phyloP scores from a whole-genome alignment of 2,329 filamentous ascomycete genomes.

The Penicillium palitans region DNA sequence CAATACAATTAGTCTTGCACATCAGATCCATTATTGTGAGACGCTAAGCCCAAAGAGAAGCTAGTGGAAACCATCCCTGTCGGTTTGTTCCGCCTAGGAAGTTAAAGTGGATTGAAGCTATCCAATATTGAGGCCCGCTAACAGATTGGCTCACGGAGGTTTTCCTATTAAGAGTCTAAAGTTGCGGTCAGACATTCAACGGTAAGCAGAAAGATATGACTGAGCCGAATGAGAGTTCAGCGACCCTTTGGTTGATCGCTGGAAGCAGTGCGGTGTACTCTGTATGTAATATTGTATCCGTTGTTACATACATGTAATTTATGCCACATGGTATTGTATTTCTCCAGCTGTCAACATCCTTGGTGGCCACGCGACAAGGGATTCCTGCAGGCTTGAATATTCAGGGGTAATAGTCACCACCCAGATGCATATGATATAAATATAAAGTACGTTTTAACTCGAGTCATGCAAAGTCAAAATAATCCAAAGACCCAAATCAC shows the following conservation, averaged over 20 bases:
- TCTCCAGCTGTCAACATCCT: slow-evolving; percentile 22
- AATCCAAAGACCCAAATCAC: neutral
- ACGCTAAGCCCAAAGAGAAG: slow-evolving; percentile 1
- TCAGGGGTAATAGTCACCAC: slow-evolving; percentile 7
- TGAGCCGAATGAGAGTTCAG: slow-evolving; percentile 2
- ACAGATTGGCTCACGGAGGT: slow-evolving; percentile 13
- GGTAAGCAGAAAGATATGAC: neutral
- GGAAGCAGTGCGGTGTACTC: neutral
- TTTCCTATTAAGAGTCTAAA: slow-evolving; percentile 15
- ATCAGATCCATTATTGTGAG: slow-evolving; percentile 6
- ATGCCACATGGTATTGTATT: slow-evolving; percentile 8
- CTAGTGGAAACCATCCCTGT: slow-evolving; percentile 6
- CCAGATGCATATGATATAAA: neutral
- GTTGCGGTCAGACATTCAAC: slow-evolving; percentile 25
- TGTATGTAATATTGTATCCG: neutral
- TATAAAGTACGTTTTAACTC: neutral
- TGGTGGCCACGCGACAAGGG: slow-evolving; percentile 32
- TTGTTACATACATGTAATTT: neutral
- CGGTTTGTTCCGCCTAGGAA: slow-evolving; percentile 16
- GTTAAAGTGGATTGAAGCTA: slow-evolving; percentile 9
- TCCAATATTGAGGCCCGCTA: slow-evolving; percentile 21
- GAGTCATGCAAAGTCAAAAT: slow-evolving; percentile 8
- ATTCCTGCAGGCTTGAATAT: slow-evolving; percentile 19
- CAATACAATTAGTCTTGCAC: slow-evolving; percentile 2
- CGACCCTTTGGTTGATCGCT: slow-evolving; percentile 4